Conservation (phyloP, 2,329 filamentous ascomycete species). For the Epichloe gansuensis region DNA sequence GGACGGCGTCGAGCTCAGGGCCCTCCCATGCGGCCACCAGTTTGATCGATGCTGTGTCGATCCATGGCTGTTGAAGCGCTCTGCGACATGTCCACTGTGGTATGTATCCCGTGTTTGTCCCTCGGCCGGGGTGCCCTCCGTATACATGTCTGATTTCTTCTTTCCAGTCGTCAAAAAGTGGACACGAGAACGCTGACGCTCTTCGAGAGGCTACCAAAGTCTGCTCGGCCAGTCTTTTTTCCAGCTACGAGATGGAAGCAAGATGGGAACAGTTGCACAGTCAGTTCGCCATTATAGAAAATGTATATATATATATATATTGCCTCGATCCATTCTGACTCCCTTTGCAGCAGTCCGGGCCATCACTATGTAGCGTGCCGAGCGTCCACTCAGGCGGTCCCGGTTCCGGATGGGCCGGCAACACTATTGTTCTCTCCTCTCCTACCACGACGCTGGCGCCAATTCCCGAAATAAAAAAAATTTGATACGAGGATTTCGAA, state of each 20-base stretch:
- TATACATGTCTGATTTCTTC: no score
- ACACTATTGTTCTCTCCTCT: neutral
- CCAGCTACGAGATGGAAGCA: neutral
- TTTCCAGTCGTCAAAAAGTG: neutral
- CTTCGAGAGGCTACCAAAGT: neutral
- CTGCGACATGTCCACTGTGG: constrained; percentile 5
- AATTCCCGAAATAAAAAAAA: neutral
- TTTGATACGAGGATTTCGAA: neutral
- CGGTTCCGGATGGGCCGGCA: neutral
- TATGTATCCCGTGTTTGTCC: neutral
- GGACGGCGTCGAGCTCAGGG: constrained; percentile 1
- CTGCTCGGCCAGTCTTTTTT: neutral
- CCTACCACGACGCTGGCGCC: neutral
- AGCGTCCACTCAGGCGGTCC: constrained; percentile 1
- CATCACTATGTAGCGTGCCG: neutral
- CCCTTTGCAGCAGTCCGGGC: neutral
- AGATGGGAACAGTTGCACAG: neutral
- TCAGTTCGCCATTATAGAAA: neutral
- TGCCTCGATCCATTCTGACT: no score
- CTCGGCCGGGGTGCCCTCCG: no score
- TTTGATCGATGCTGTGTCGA: constrained; percentile 4
- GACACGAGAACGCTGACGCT: neutral
- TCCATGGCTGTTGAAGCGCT: constrained; percentile 1
- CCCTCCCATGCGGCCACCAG: constrained; percentile 2
- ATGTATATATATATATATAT: no score